Conservation (phyloP, 1,284 basidiomycete species). For the Pseudozyma hubeiensis region DNA sequence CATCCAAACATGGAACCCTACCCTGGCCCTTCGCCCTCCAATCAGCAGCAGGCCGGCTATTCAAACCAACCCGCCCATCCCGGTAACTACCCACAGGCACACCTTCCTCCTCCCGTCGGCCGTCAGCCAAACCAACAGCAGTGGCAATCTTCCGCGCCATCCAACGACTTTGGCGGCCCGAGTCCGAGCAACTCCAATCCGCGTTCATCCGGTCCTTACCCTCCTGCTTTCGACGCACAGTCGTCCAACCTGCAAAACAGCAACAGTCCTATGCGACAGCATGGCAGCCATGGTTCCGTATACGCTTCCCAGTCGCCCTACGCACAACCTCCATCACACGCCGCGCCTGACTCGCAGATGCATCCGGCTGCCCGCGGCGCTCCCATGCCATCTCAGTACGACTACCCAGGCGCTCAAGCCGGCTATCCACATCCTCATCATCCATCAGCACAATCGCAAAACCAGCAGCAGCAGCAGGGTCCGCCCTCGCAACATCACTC, state of each 20-base stretch:
- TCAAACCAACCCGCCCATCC: constrained; percentile 14
- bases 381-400: constrained; percentile 18
- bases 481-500: constrained; percentile 18
- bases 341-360: constrained; percentile 19
- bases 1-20: constrained; percentile 40
- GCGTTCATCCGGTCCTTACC: constrained; percentile 31
- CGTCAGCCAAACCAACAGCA: constrained; percentile 26
- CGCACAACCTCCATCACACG: constrained; percentile 18
- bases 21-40: constrained; percentile 19
- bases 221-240: constrained; percentile 15
- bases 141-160: constrained; percentile 16
- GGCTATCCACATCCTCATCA: constrained; percentile 30
- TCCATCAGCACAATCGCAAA: constrained; percentile 19
- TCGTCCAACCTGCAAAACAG: constrained; percentile 8
- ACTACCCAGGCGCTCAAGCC: constrained; percentile 19
- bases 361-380: constrained; percentile 15
- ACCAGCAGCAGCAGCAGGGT: constrained; percentile 15
- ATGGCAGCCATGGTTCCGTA: constrained; percentile 13
- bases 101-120: constrained; percentile 28
- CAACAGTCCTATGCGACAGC: constrained; percentile 35
- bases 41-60: constrained; percentile 13
- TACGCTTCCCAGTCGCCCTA: constrained; percentile 31
- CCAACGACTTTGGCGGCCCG: constrained; percentile 31
- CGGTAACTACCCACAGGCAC: constrained; percentile 23
- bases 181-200: constrained; percentile 26